Base-by-base conservation (phyloP, 164 flowering plant genomes). In the Vitis rupestris region DNA sequence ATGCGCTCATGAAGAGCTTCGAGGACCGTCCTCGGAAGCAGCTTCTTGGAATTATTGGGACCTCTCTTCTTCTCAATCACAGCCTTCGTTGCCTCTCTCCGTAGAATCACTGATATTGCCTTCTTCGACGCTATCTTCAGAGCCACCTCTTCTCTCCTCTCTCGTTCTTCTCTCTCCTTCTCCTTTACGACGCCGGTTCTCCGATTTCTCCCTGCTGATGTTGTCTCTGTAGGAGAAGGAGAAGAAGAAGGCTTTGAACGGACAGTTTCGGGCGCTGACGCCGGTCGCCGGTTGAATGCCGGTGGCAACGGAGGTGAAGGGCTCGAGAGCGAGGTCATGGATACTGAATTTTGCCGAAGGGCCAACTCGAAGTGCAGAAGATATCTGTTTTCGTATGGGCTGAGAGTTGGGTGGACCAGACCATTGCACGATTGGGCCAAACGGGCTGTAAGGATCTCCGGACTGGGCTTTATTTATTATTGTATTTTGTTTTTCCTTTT, bases 1-100 rank as follows among this genome's bases (percentile, higher is more conserved):
- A 94, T 84, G 13, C 99, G 73, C 69, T 94, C 99, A 49, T 94
- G 90, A 74, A 95, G 94, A 23, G 98, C 91, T 82, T 94, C 97
- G 12, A 94, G 95, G 10, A 94, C 93, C 59, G 99, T 92, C 69
- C 78, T 78, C 0, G 98, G 97, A 19, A 91, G 81, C 63, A 92
- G 82, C 71, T 72, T 86, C 79, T 87, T 94, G 3, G 97, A 89
- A 72, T 83, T 82, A 8, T 52, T 84, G 4, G 82, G 80, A 3
- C 97, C 93, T 47, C 75, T 66, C 74, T 92, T 89, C 84, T 87
- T 95, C 84, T 95, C 99, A 17, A 93, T 87, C 2, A 91, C 78
- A 5, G 93, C 98, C 68, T 90, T 92, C 0, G 97, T 90, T 3
- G 98, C 96, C 59, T 95, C 99, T 75, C 98, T 75, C 13, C 97